Conservation (phyloP, 176 grass and related monocot species). For the Zoysia japonica region DNA sequence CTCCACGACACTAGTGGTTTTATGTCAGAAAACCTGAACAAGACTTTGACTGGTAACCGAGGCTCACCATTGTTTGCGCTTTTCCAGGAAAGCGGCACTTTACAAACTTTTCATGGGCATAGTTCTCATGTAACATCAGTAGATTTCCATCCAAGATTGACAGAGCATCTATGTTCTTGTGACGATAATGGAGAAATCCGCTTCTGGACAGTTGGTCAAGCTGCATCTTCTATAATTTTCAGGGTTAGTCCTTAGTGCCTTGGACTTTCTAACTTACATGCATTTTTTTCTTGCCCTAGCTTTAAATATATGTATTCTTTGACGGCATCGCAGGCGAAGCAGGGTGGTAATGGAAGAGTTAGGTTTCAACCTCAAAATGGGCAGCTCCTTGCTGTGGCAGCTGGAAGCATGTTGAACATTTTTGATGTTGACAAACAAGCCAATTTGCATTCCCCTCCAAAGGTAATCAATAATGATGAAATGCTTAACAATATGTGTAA, state of each 20-base stretch:
- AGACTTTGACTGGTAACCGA: constrained; percentile 12
- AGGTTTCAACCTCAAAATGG: constrained; percentile 84
- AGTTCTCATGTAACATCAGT: constrained; percentile 66
- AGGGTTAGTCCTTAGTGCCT: constrained; percentile 49
- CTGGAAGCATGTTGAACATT: constrained; percentile 72
- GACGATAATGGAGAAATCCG: constrained; percentile 70
- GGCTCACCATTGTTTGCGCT: constrained; percentile 14
- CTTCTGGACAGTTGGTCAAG: constrained; percentile 68
- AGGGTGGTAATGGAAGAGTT: constrained; percentile 72
- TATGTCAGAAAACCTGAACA: background rate
- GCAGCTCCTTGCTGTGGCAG: constrained; percentile 75
- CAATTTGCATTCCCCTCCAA: constrained; percentile 46
- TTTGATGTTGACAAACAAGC: constrained; percentile 69
- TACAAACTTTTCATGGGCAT: constrained; percentile 62
- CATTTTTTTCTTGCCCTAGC: background rate
- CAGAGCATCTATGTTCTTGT: constrained; percentile 60
- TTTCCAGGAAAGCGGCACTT: constrained; percentile 52
- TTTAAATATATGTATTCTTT: constrained; percentile 24
- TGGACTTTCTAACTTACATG: background rate
- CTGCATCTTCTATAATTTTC: constrained; percentile 33
- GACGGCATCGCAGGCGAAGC: constrained; percentile 41
- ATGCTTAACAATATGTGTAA: background rate
- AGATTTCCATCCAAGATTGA: constrained; percentile 73
- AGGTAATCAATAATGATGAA: constrained; percentile 49
- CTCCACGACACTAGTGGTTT: constrained; percentile 1